Evolutionary conservation across 1,139 yeast species (phyloP).

Genomic region (Scheffersomyces quercinus): DNA sequence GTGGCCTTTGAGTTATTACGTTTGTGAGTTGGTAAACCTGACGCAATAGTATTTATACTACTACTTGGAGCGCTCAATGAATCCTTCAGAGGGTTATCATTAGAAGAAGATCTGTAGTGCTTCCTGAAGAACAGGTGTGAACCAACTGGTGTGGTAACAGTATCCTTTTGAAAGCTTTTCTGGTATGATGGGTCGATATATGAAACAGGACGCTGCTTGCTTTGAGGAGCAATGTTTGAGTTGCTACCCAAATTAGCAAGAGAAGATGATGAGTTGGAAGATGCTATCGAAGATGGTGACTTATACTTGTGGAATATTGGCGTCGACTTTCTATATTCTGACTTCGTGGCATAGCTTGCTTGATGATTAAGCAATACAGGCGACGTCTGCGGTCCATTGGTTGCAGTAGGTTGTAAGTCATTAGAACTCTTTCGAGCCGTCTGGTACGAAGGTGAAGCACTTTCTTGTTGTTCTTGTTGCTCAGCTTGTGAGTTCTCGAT

Average conservation of each 20-base stretch:
- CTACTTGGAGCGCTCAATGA: slow-evolving; percentile 7
- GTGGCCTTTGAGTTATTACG: slow-evolving; percentile 1
- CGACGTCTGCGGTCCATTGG: slow-evolving; percentile 19
- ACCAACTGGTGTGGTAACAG: slow-evolving; percentile 32
- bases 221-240: neutral
- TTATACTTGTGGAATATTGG: slow-evolving; percentile 28
- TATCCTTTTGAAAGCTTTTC: slow-evolving; percentile 13
- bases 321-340: slow-evolving; percentile 35
- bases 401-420: neutral
- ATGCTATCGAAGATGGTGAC: slow-evolving; percentile 10
- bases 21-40: neutral
- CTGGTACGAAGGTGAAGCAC: too few species aligned
- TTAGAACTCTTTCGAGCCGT: too few species aligned
- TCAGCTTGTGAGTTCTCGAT: slow-evolving; percentile 17
- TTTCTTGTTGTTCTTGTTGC: neutral
- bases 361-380: slow-evolving; percentile 9
- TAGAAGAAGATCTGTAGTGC: slow-evolving; percentile 58
- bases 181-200: slow-evolving; percentile 43
- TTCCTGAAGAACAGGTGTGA: slow-evolving; percentile 59
- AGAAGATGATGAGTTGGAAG: slow-evolving; percentile 22
- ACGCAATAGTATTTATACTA: neutral
- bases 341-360: slow-evolving; percentile 11
- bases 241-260: slow-evolving; percentile 9
- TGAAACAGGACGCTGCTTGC: slow-evolving; percentile 53
- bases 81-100: slow-evolving; percentile 47